Base-by-base conservation (phyloP, 2,329 filamentous ascomycete genomes). In the Phialophora tarda region DNA sequence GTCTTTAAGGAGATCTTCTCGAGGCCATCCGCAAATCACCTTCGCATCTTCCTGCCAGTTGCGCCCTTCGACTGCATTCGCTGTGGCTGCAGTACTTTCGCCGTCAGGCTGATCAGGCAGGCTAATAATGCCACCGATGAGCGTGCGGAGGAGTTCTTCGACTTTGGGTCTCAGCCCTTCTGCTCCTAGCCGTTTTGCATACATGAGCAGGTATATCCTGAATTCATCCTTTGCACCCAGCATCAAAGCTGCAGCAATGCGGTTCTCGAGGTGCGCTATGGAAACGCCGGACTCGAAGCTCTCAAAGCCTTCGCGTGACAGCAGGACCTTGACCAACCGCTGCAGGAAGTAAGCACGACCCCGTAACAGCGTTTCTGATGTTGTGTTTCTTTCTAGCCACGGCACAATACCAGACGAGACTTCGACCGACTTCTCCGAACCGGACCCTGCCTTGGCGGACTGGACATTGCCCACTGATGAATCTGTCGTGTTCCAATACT, bases 401-500 rank as follows among this genome's bases (percentile, higher is more conserved):
- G 96, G 94, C 53, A 99, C 93, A 72, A 99, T 93, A 64, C 95
- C 95, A 0, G 93, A 91, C 0, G 94, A 97, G 3, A 96, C 85
- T 48, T 87, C 86, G 0, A 86, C 84, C 34, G 76, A 80, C 23
- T 83, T 82, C 66, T 81, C 78, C 8, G 81, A 79, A 48, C 83
- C 82, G 1, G 87, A 82, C 0, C 89, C 88, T 7, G 89, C 84
- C 10, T 88, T 88, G 0, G 88, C 89, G 1, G 69, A 66, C 48
- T 56, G 91, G 44, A 97, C 79, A 59, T 93, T 91, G 56, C 91
- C 89, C 61, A 97, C 88, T 0, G 93, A 93, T 1, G 92, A 93
- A 74, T 97, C 95, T 61, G 93, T 96, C 0, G 93, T 96, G 78
- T 99, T 98, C 96, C 95, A 99, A 77, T 99, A 99, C 76, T 99